Evolutionary conservation across 2,329 filamentous ascomycete genomes (phyloP).

Genomic region (Aureobasidium uvarum): DNA sequence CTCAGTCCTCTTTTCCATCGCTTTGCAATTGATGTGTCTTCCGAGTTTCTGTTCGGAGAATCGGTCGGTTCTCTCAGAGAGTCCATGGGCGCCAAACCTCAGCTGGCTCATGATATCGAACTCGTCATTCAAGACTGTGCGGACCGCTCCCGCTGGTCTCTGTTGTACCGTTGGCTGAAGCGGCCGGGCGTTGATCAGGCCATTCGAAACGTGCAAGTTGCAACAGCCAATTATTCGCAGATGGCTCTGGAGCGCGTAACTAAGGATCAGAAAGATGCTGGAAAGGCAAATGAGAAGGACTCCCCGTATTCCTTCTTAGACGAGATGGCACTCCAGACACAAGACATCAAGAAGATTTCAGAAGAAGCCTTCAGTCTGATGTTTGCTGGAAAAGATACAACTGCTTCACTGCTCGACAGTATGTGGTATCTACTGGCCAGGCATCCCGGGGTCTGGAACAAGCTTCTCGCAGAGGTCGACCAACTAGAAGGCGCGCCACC

Average conservation of each 20-base stretch:
- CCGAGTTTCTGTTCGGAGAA: slow-evolving; percentile 64
- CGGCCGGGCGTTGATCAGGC: slow-evolving; percentile 18
- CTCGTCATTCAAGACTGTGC: slow-evolving; percentile 25
- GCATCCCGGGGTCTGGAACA: slow-evolving; percentile 31
- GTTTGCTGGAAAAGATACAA: slow-evolving; percentile 55
- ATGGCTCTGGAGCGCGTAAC: slow-evolving; percentile 28
- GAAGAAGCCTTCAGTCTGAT: slow-evolving; percentile 50
- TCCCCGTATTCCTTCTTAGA: slow-evolving; percentile 56
- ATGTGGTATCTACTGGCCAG: slow-evolving; percentile 37
- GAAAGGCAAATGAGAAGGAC: slow-evolving; percentile 20
- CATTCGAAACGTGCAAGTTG: slow-evolving; percentile 21
- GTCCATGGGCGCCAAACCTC: slow-evolving; percentile 25
- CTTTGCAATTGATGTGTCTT: slow-evolving; percentile 64
- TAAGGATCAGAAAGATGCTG: slow-evolving; percentile 26
- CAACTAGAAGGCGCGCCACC: slow-evolving; percentile 44
- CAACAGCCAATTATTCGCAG: slow-evolving; percentile 29
- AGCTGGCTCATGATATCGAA: slow-evolving; percentile 29
- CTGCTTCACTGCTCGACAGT: slow-evolving; percentile 48
- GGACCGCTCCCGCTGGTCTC: slow-evolving; percentile 27
- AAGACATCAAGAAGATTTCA: slow-evolving; percentile 42
- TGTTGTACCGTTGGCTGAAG: slow-evolving; percentile 26
- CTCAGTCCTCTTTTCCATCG: slow-evolving; percentile 62
- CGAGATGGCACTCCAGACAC: slow-evolving; percentile 53
- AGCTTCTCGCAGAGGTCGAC: slow-evolving; percentile 32
- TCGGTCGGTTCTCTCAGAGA: slow-evolving; percentile 31